A percentile compares a stretch with the other conserved stretches of the same genome.
Conservation (phyloP, 805 yeast genomes). For the Tetrapisispora pingtungensis region DNA sequence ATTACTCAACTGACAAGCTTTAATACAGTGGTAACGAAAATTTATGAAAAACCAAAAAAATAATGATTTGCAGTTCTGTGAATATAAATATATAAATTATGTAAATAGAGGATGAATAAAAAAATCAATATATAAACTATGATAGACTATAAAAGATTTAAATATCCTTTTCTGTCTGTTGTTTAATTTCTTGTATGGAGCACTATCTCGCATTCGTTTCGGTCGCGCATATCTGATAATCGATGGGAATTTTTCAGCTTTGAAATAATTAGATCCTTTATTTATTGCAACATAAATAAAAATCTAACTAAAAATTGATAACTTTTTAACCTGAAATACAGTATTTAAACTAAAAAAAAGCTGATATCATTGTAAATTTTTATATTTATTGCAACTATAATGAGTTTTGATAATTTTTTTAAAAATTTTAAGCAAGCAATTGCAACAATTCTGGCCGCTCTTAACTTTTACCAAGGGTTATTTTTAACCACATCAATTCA, state of each 20-base stretch:
- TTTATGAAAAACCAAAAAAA: slow-evolving; percentile 18
- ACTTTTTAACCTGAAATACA: no score
- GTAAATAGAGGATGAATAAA: neutral
- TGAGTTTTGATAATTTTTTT: neutral
- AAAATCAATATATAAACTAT: no score
- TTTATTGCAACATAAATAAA: neutral
- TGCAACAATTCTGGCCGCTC: neutral
- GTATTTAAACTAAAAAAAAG: neutral
- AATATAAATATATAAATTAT: neutral
- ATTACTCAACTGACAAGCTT: slow-evolving; percentile 14
- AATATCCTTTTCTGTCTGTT: no score
- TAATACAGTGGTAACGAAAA: slow-evolving; percentile 14
- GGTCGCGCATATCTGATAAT: no score
- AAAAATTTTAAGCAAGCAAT: neutral
- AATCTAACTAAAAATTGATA: no score
- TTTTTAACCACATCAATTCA: neutral
- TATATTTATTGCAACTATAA: neutral
- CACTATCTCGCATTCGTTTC: no score
- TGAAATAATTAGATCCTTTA: neutral
- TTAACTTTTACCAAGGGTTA: slow-evolving; percentile 4
- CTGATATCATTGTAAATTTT: no score
- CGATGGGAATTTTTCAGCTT: no score
- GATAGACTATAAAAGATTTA: no score
- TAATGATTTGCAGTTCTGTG: neutral
- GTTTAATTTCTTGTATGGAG: no score